phyloP scores from a whole-genome alignment of 1,139 yeast genomes.

The Yamadazyma trypodendri region DNA sequence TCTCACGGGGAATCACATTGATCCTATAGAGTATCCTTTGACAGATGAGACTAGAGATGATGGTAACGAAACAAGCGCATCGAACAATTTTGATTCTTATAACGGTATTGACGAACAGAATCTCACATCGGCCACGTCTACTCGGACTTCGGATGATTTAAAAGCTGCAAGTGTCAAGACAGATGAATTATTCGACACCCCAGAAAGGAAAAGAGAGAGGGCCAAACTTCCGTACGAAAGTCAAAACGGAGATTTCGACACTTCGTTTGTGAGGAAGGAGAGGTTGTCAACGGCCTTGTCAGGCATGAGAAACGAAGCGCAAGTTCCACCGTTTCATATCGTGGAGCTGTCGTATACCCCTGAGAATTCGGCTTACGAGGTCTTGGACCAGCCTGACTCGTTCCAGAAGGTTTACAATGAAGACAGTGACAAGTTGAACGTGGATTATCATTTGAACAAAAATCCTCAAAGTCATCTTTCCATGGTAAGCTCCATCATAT shows the following conservation, averaged over 20 bases:
- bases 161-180: constrained; percentile 12
- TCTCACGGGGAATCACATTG: constrained; percentile 14
- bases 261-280: constrained; percentile 10
- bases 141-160: constrained; percentile 9
- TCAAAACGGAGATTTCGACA: constrained; percentile 10
- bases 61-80: constrained; percentile 8
- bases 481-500: constrained; percentile 45
- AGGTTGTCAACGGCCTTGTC: constrained; percentile 32
- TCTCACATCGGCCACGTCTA: constrained; percentile 19
- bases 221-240: constrained; percentile 9
- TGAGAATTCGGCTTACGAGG: not conserved
- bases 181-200: constrained; percentile 15
- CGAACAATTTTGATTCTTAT: constrained; percentile 9
- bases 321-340: constrained; percentile 2
- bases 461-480: constrained; percentile 36
- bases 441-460: constrained; percentile 29
- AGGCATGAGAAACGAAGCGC: constrained; percentile 21
- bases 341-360: constrained; percentile 9
- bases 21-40: constrained; percentile 4
- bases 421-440: constrained; percentile 14
- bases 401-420: constrained; percentile 13
- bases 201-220: constrained; percentile 10
- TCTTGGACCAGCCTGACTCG: constrained; percentile 17
- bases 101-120: not conserved
- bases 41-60: constrained; percentile 6